Evolutionary conservation across 2,329 filamentous ascomycete genomes (phyloP).

Genomic region (Trichoderma polysporum): DNA sequence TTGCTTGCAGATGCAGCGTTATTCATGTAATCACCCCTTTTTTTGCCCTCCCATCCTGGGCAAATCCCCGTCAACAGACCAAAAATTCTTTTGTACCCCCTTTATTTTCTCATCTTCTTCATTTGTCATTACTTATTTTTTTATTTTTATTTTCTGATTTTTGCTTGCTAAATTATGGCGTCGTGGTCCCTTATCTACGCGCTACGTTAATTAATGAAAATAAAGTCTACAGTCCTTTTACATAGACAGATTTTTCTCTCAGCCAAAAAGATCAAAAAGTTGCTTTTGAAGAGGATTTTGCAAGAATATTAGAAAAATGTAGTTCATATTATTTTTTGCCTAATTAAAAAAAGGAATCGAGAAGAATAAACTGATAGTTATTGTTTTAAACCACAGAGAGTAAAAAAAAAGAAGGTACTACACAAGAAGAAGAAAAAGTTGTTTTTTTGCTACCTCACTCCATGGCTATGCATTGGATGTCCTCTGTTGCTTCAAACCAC

Average conservation of each 20-base stretch:
- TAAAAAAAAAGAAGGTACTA: neutral
- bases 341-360: neutral
- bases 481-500: neutral
- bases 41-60: neutral
- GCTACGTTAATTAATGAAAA: neutral
- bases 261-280: neutral
- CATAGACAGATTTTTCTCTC: neutral
- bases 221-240: neutral
- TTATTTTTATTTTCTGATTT: neutral
- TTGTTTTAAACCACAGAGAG: neutral
- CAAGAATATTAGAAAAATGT: neutral
- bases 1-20: slow-evolving; percentile 16
- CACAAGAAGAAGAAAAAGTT: slow-evolving; percentile 16
- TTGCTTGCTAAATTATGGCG: neutral
- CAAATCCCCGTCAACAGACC: neutral
- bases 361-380: neutral
- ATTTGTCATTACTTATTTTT: slow-evolving; percentile 5
- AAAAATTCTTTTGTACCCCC: neutral
- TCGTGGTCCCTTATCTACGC: neutral
- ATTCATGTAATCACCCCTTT: neutral
- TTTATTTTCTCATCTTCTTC: neutral
- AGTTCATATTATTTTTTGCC: neutral
- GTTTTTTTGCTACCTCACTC: slow-evolving; percentile 24
- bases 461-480: slow-evolving; percentile 26
- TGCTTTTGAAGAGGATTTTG: neutral